Evolutionary conservation across 2,329 filamentous ascomycete species (phyloP).

Genomic region (Escovopsis weberi): DNA sequence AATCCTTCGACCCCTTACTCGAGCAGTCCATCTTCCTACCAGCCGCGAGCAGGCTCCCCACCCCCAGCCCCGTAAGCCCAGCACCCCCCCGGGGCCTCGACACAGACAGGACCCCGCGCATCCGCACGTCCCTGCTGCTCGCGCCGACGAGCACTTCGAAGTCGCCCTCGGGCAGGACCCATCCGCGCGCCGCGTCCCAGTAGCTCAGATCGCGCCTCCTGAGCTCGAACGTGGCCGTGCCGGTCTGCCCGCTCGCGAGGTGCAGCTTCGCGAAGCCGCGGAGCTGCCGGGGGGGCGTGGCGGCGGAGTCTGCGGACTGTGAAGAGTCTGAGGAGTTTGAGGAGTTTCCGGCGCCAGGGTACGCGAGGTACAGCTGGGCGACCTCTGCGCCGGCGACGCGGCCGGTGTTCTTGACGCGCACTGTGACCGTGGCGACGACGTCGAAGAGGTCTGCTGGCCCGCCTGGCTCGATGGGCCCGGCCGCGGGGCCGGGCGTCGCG

Average conservation of each 20-base stretch:
- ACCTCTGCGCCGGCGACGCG: constrained; percentile 32
- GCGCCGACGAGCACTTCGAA: constrained; percentile 30
- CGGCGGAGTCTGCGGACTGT: constrained; percentile 2
- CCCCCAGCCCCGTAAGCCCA: too few species aligned
- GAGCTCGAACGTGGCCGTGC: constrained; percentile 35
- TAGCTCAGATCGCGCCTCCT: constrained; percentile 49
- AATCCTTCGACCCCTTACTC: too few species aligned
- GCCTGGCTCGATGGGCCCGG: constrained; percentile 25
- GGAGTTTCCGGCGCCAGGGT: too few species aligned
- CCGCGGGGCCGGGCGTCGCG: constrained; percentile 25
- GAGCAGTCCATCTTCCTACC: too few species aligned
- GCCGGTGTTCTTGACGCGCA: constrained; percentile 52
- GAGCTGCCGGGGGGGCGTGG: constrained; percentile 38
- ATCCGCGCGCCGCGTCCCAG: constrained; percentile 48
- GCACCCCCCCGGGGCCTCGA: too few species aligned
- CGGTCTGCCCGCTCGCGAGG: constrained; percentile 39
- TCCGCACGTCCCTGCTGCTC: constrained; percentile 30
- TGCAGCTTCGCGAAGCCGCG: constrained; percentile 48
- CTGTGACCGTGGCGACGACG: constrained; percentile 34
- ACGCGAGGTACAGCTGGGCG: constrained; percentile 38
- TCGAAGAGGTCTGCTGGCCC: constrained; percentile 33
- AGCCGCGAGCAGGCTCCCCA: too few species aligned
- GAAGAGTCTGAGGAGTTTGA: too few species aligned
- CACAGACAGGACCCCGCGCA: constrained; percentile 4
- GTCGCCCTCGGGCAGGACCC: constrained; percentile 31